Conservation (phyloP, 2,329 filamentous ascomycete genomes). For the Ophiostoma perfectum region DNA sequence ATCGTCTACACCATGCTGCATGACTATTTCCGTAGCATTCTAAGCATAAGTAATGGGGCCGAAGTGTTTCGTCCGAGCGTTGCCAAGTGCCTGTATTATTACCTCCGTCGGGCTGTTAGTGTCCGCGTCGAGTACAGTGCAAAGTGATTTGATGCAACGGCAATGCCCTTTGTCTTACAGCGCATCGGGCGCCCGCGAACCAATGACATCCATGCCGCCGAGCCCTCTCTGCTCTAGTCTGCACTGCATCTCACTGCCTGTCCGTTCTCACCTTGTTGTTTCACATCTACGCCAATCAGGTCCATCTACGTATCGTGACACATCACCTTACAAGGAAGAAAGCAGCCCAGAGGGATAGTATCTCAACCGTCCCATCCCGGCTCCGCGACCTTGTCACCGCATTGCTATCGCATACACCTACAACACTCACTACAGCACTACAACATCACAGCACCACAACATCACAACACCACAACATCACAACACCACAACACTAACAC, state of each 20-base stretch:
- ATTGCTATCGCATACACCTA: neutral
- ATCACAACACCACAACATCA: neutral
- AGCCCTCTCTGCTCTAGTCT: neutral
- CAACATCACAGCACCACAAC: neutral
- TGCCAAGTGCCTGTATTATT: no score
- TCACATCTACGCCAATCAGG: conserved; percentile 1
- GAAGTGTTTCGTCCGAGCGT: no score
- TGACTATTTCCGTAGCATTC: neutral
- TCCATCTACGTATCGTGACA: conserved; percentile 9
- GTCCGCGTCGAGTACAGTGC: neutral
- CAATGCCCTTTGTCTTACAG: neutral
- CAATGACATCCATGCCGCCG: neutral
- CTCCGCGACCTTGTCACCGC: conserved; percentile 1
- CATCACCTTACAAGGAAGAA: neutral
- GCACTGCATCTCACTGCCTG: neutral
- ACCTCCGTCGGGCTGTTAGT: no score
- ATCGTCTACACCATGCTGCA: no score
- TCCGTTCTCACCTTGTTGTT: neutral
- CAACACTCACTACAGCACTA: neutral
- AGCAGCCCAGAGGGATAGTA: neutral
- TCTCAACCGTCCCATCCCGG: neutral
- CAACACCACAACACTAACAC: neutral
- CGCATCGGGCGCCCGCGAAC: neutral
- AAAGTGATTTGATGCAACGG: neutral
- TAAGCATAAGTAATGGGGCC: neutral